Evolutionary conservation across 805 yeast species (phyloP).

Genomic region (Candida argentea): DNA sequence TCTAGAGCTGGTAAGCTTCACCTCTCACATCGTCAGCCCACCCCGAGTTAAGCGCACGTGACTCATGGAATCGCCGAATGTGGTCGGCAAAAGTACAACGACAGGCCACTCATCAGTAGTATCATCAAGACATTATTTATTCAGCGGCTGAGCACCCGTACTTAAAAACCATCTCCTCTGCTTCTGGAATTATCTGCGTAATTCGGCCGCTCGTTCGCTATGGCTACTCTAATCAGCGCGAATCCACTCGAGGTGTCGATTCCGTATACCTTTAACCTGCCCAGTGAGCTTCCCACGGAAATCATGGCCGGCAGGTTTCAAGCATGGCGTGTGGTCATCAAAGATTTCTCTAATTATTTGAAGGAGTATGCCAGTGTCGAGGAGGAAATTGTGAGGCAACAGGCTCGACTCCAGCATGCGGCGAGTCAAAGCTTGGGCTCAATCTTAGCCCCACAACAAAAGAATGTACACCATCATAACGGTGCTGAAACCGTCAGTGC

Average conservation of each 20-base stretch:
- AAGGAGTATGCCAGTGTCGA: conserved; percentile 75
- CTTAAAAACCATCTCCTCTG: no score
- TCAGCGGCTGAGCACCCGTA: no score
- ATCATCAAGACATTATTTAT: no score
- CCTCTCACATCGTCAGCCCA: no score
- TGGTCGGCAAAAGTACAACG: no score
- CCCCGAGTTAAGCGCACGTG: no score
- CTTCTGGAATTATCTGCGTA: no score
- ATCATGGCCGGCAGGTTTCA: conserved; percentile 72
- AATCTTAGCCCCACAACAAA: conserved; percentile 1
- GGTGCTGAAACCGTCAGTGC: conserved; percentile 21
- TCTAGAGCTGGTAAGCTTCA: no score
- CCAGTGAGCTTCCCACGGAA: conserved; percentile 64
- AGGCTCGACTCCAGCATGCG: conserved; percentile 70
- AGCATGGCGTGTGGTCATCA: conserved; percentile 77
- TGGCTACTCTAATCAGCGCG: conserved; percentile 12
- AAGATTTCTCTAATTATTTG: conserved; percentile 64
- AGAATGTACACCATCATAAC: conserved; percentile 6
- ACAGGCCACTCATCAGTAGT: no score
- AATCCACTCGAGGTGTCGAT: conserved; percentile 32
- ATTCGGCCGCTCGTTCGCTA: no score
- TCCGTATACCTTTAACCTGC: conserved; percentile 24
- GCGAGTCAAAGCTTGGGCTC: conserved; percentile 14
- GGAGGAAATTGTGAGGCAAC: conserved; percentile 82
- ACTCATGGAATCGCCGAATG: no score